Percentiles rank a stretch among this genome's conserved stretches.
Evolutionary conservation across 164 flowering plant genomes (phyloP).

Genomic region (Sextonia rubra): DNA sequence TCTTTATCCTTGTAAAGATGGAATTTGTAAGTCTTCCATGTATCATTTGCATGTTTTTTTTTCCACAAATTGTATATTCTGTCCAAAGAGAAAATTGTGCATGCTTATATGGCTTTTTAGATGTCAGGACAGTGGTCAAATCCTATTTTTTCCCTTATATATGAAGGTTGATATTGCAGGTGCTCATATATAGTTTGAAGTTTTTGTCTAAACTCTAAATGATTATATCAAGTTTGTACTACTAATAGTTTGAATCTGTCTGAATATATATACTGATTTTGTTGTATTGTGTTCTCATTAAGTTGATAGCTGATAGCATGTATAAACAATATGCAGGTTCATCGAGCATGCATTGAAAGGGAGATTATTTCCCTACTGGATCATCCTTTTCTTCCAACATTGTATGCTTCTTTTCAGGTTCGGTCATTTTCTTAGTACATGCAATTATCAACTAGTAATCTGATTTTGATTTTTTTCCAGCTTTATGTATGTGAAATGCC

Average conservation of each 20-base stretch:
- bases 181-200: too few species aligned
- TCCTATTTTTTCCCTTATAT: not conserved
- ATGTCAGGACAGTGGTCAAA: not conserved
- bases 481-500: not conserved
- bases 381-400: slow-evolving; percentile 95
- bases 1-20: too few species aligned
- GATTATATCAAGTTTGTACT: too few species aligned
- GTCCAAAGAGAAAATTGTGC: not conserved
- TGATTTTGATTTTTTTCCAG: not conserved
- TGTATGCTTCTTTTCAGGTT: slow-evolving; percentile 93
- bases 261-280: not conserved
- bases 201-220: too few species aligned
- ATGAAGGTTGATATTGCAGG: too few species aligned
- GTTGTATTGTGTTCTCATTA: not conserved
- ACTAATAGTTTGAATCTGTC: not conserved
- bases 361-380: slow-evolving; percentile 83
- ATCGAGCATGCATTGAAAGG: slow-evolving; percentile 92
- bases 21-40: too few species aligned
- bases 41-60: too few species aligned
- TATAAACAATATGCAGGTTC: slow-evolving; percentile 54
- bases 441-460: not conserved
- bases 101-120: too few species aligned
- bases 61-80: too few species aligned
- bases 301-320: not conserved
- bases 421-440: not conserved